Percentiles rank a stretch among this genome's conserved stretches.
Conservation (phyloP, 768 basidiomycete species). For the Coprinopsis marcescibilis region DNA sequence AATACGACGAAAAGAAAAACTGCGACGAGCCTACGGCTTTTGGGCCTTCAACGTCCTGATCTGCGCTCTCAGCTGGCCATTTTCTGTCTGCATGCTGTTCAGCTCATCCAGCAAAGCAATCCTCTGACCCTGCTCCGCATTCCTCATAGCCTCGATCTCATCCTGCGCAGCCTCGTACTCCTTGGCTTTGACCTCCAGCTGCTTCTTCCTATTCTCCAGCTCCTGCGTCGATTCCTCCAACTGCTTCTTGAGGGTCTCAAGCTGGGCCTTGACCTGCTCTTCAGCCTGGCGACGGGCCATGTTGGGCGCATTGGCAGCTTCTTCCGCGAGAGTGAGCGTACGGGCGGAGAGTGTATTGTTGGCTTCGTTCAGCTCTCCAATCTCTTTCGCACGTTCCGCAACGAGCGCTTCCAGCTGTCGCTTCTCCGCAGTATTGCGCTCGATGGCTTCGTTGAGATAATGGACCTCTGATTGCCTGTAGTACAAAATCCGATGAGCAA, state of each 20-base stretch:
- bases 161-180: conserved; percentile 60
- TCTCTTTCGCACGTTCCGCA: conserved; percentile 69
- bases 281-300: conserved; percentile 38
- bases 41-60: conserved; percentile 53
- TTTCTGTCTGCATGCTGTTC: conserved; percentile 78
- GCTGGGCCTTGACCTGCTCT: too few species aligned
- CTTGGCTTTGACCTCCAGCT: conserved; percentile 55
- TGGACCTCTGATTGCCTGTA: conserved; percentile 62
- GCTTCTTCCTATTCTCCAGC: conserved; percentile 40
- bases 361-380: conserved; percentile 67
- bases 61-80: conserved; percentile 63
- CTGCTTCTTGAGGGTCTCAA: conserved; percentile 44
- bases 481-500: conserved; percentile 13
- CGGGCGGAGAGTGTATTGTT: conserved; percentile 74
- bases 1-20: too few species aligned
- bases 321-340: conserved; percentile 64
- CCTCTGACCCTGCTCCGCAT: conserved; percentile 74
- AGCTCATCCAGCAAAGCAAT: conserved; percentile 86
- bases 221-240: conserved; percentile 57
- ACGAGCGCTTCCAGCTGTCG: conserved; percentile 62
- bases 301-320: conserved; percentile 53
- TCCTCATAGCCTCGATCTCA: conserved; percentile 62
- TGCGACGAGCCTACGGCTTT: too few species aligned
- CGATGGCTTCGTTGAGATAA: conserved; percentile 54
- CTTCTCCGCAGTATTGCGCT: conserved; percentile 57